Evolutionary conservation across 495 filamentous ascomycete genomes (phyloP), one percentile per base, ranked within the genome.

Genomic region (Penicillium pulvis): DNA sequence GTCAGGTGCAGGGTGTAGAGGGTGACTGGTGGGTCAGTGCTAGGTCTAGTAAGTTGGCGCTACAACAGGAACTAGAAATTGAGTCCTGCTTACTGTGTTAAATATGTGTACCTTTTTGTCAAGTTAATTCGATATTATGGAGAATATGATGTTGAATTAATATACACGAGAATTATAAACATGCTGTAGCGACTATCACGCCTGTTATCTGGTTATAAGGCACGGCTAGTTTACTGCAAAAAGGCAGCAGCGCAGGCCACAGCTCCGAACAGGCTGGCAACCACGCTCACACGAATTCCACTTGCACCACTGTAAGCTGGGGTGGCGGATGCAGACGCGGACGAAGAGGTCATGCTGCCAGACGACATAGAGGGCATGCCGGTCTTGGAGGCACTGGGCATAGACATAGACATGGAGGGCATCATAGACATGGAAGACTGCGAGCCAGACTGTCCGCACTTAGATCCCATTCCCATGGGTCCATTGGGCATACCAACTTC

Each of bases 271-370:
- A 43, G 11, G 39, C 51, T 31, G 36, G 51, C 51, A 42, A 53
- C 0, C 20, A 23, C 51, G 36, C 51, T 53, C 36, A 53, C 17
- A 8, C 36, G 24, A 17, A 44, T 53, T 53, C 51, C 51, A 17
- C 35, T 53, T 43, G 51, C 51, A 26, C 51, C 35, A 42, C 44
- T 53, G 35, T 42, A 53, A 36, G 39, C 51, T 7, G 51, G 51
- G 11, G 51, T 44, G 64, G 48, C 66, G 75, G 24, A 53, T 68
- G 53, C 59, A 73, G 51, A 61, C 74, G 58, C 45, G 7, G 58
- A 69, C 10, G 67, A 64, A 24, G 66, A 74, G 35, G 74, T 76
- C 12, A 50, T 50, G 36, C 36, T 41, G 10, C 36, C 36, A 8
- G 36, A 41, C 36, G 36, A 41, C 36, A 41, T 41, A 12, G 36